A percentile compares a stretch with the other conserved stretches of the same genome.
Conservation (phyloP, 345 rosid species). For the Geranium rotundifolium region DNA sequence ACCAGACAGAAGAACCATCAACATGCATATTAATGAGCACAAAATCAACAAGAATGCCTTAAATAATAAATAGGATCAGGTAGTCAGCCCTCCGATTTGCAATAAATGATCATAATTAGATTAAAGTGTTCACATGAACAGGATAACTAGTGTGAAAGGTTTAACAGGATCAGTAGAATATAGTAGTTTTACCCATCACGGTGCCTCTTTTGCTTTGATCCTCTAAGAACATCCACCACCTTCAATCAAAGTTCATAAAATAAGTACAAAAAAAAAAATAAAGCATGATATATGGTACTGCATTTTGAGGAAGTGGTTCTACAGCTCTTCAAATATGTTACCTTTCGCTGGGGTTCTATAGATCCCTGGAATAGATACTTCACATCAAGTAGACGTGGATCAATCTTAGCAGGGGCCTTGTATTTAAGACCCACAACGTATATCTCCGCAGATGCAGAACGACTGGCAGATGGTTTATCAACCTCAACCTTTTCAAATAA, state of each 20-base stretch:
- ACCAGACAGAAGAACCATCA: too few species aligned
- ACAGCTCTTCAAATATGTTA: slow-evolving; percentile 7
- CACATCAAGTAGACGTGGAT: slow-evolving; percentile 75
- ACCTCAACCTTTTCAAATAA: slow-evolving; percentile 92
- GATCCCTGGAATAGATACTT: slow-evolving; percentile 68
- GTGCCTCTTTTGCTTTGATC: slow-evolving; percentile 62
- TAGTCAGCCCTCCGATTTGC: too few species aligned
- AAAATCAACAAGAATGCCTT: too few species aligned
- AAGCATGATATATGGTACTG: background rate
- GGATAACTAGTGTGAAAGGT: background rate
- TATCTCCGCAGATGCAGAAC: slow-evolving; percentile 84
- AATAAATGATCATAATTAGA: too few species aligned
- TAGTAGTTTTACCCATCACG: slow-evolving; percentile 61
- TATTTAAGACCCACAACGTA: slow-evolving; percentile 70
- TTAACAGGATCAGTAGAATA: slow-evolving; percentile 5
- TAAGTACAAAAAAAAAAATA: background rate
- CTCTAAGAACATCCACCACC: slow-evolving; percentile 75
- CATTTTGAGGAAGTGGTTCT: background rate
- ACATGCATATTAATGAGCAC: too few species aligned
- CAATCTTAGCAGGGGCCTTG: slow-evolving; percentile 90
- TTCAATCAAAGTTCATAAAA: slow-evolving; percentile 4
- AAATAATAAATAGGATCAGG: too few species aligned
- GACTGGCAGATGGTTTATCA: slow-evolving; percentile 89
- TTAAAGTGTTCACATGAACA: background rate
- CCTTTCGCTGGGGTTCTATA: slow-evolving; percentile 57